Percentiles rank a stretch among this genome's conserved stretches.
These are phyloP conservation scores for Narthecium ossifragum DNA, from an alignment of 106 monocot species.

Conservation along the genomic window DNA sequence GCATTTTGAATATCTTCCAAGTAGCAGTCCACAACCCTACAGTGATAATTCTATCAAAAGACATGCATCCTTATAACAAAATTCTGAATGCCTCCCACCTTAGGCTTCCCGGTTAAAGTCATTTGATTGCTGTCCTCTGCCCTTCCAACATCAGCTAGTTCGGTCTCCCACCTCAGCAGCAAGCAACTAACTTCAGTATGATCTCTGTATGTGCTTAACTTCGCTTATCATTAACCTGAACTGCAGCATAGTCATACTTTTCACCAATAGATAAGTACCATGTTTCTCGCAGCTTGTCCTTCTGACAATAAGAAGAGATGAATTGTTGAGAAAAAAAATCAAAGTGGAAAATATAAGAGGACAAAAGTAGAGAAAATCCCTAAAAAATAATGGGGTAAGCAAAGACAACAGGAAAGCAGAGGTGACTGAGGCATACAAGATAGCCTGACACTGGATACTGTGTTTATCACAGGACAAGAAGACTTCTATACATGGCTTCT, in stretches of 20 bases:
- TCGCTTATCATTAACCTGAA: slow-evolving; percentile 27
- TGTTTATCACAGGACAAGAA: slow-evolving; percentile 1
- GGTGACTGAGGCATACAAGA: slow-evolving; percentile 9
- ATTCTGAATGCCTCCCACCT: slow-evolving; percentile 6
- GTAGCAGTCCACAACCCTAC: slow-evolving; percentile 48
- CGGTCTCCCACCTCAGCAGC: slow-evolving; percentile 9
- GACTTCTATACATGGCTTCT: slow-evolving; percentile 15
- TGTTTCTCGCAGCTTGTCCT: slow-evolving; percentile 13
- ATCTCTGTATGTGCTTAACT: slow-evolving; percentile 19
- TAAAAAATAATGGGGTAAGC: slow-evolving; percentile 8
- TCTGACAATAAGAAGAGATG: slow-evolving; percentile 22
- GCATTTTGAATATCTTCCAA: slow-evolving; percentile 47
- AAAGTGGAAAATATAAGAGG: slow-evolving; percentile 31
- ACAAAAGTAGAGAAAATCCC: slow-evolving; percentile 18
- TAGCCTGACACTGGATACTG: neutral
- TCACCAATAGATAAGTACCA: slow-evolving; percentile 13
- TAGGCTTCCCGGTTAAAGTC: slow-evolving; percentile 16
- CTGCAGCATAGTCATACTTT: slow-evolving; percentile 7
- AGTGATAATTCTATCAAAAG: slow-evolving; percentile 34
- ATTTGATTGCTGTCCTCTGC: slow-evolving; percentile 11
- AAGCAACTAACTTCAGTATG: slow-evolving; percentile 22
- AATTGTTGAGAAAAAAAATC: slow-evolving; percentile 8
- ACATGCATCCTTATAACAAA: too few relatives aligned
- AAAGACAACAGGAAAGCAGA: slow-evolving; percentile 6
- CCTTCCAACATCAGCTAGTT: neutral